phyloP scores from a whole-genome alignment of 306 rosid genomes.

The Cicer cuneatum region DNA sequence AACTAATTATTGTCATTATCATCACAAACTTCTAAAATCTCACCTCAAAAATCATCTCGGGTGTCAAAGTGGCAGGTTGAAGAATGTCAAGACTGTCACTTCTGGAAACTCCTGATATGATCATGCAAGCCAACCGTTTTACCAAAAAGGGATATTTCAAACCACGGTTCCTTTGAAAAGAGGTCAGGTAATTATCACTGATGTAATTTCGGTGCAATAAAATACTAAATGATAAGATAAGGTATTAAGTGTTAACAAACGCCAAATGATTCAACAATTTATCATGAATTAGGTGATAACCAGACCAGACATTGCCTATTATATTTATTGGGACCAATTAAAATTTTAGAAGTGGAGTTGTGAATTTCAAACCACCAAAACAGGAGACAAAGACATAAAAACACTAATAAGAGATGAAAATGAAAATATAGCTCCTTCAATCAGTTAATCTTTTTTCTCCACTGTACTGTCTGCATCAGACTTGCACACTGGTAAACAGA shows the following conservation, averaged over 20 bases:
- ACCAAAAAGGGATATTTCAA: slow-evolving; percentile 86
- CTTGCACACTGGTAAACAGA: slow-evolving; percentile 12
- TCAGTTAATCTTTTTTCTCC: slow-evolving; percentile 2
- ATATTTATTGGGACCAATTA: background rate
- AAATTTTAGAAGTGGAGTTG: background rate
- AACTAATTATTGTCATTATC: slow-evolving; percentile 7
- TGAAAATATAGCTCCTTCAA: slow-evolving; percentile 7
- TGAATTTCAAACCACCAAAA: slow-evolving; percentile 7
- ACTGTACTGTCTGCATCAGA: slow-evolving; percentile 10
- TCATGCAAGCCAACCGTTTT: slow-evolving; percentile 93
- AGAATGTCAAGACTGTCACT: slow-evolving; percentile 80
- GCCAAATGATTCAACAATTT: slow-evolving; percentile 15
- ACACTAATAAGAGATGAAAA: background rate
- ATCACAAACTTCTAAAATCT: slow-evolving; percentile 30
- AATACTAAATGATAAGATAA: slow-evolving; percentile 30
- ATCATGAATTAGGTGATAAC: background rate
- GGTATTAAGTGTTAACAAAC: slow-evolving; percentile 8
- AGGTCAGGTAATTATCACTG: slow-evolving; percentile 37
- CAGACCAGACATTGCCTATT: too few species aligned
- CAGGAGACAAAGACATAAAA: background rate
- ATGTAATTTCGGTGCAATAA: slow-evolving; percentile 4
- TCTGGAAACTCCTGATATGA: slow-evolving; percentile 67
- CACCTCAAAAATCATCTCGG: slow-evolving; percentile 67
- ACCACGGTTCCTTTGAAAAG: slow-evolving; percentile 63
- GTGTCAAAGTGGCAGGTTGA: slow-evolving; percentile 78